Conservation (phyloP, 106 monocot species). For the Acanthochlamys bracteata region DNA sequence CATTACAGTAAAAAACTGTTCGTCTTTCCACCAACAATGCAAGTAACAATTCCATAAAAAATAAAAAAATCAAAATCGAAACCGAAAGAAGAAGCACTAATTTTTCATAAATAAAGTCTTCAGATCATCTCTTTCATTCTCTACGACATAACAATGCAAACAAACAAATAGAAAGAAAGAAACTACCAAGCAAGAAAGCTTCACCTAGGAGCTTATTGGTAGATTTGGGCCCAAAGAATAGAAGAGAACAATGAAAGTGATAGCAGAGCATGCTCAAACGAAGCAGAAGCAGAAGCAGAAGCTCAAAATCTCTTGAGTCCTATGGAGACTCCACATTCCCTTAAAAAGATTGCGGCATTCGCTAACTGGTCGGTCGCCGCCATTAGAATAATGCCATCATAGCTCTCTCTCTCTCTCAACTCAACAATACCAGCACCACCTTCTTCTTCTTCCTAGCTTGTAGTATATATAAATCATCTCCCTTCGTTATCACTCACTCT, state of each 20-base stretch:
- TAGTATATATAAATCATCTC: background rate
- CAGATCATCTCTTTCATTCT: background rate
- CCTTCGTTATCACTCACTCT: background rate
- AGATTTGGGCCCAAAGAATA: constrained; percentile 23
- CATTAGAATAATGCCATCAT: constrained; percentile 22
- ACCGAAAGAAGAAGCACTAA: too few relatives aligned
- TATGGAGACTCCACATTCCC: constrained; percentile 22
- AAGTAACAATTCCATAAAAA: too few relatives aligned
- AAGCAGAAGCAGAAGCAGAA: too few relatives aligned
- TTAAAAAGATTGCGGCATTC: constrained; percentile 17
- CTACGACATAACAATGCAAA: too few relatives aligned
- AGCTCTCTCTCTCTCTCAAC: too few relatives aligned
- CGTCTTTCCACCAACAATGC: too few relatives aligned
- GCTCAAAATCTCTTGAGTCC: too few relatives aligned
- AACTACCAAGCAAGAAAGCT: background rate
- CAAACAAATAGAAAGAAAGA: too few relatives aligned
- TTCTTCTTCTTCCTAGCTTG: background rate
- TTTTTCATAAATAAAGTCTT: background rate
- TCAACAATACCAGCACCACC: too few relatives aligned
- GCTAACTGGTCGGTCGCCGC: constrained; percentile 32
- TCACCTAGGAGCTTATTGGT: background rate
- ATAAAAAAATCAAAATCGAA: too few relatives aligned
- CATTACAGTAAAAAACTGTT: too few relatives aligned
- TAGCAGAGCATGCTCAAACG: constrained; percentile 23
- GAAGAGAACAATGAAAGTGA: constrained; percentile 8